These are phyloP conservation scores for Maudiozyma humilis DNA, from an alignment of 1,139 yeast species.

Conservation along the genomic window DNA sequence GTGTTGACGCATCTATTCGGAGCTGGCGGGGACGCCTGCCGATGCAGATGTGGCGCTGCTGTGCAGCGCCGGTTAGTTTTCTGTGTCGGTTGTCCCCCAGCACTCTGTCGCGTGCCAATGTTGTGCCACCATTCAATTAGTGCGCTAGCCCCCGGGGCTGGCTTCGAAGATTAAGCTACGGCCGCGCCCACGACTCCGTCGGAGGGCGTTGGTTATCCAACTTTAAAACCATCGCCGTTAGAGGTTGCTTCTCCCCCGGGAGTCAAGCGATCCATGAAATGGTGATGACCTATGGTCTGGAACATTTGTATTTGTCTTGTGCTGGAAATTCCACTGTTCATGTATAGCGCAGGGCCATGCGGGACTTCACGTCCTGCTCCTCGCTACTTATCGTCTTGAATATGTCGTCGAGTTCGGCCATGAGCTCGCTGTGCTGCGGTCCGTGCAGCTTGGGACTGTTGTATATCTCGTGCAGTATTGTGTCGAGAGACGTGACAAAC, in stretches of 20 bases:
- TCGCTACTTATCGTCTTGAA: conserved; percentile 18
- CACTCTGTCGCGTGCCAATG: neutral
- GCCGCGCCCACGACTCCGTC: conserved; percentile 2
- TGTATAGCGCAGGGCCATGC: conserved; percentile 21
- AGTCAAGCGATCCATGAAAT: conserved; percentile 67
- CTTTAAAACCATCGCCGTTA: conserved; percentile 88
- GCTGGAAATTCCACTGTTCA: neutral
- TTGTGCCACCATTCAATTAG: neutral
- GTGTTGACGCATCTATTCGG: neutral
- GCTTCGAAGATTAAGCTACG: conserved; percentile 12
- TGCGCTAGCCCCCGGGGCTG: conserved; percentile 3
- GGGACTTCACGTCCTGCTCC: conserved; percentile 22
- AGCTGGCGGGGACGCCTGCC: neutral
- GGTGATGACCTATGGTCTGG: conserved; percentile 88
- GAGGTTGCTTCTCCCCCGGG: conserved; percentile 59
- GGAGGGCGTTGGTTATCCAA: conserved; percentile 33
- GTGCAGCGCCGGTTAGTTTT: neutral
- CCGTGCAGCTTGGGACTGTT: conserved; percentile 10
- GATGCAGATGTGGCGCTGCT: neutral
- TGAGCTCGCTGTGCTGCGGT: conserved; percentile 6
- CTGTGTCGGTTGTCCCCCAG: conserved; percentile 1
- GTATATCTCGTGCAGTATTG: conserved; percentile 18
- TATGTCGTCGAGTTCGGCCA: conserved; percentile 12
- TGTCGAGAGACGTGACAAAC: conserved; percentile 22
- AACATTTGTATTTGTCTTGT: conserved; percentile 36